Evolutionary conservation across 1,284 basidiomycete species (phyloP).

Genomic region (Sanghuangporus sanghuang): DNA sequence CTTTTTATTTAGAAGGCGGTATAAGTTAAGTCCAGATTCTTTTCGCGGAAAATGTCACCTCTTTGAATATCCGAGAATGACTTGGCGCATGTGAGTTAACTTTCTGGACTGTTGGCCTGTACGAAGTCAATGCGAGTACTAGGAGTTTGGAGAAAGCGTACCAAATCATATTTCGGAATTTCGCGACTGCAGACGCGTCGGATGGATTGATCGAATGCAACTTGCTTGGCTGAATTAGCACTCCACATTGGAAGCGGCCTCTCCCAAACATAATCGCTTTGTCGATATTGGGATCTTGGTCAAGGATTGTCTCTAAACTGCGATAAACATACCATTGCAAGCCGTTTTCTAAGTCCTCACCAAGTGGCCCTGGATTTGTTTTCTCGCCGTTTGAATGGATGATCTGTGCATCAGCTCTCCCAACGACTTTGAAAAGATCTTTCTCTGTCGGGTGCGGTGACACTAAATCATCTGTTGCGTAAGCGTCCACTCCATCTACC

Average conservation of each 20-base stretch:
- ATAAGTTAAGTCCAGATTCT: neutral
- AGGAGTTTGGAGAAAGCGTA: slow-evolving; percentile 11
- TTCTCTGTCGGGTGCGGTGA: slow-evolving; percentile 39
- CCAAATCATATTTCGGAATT: slow-evolving; percentile 33
- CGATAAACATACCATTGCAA: neutral
- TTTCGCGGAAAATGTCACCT: neutral
- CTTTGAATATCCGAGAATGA: slow-evolving; percentile 11
- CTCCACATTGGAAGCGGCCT: slow-evolving; percentile 37
- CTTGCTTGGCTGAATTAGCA: slow-evolving; percentile 35
- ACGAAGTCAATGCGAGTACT: neutral
- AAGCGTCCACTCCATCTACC: slow-evolving; percentile 27
- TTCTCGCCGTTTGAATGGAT: slow-evolving; percentile 49
- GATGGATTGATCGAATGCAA: slow-evolving; percentile 28
- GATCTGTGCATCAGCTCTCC: slow-evolving; percentile 47
- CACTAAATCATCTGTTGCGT: slow-evolving; percentile 38
- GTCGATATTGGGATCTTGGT: slow-evolving; percentile 30
- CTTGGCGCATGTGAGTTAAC: slow-evolving; percentile 17
- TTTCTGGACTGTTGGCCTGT: slow-evolving; percentile 20
- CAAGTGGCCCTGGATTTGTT: slow-evolving; percentile 40
- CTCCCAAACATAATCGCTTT: slow-evolving; percentile 35
- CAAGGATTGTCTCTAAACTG: slow-evolving; percentile 23
- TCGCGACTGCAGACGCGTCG: slow-evolving; percentile 26
- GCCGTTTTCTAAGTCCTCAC: slow-evolving; percentile 20
- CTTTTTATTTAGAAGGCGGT: neutral
- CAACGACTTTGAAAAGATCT: slow-evolving; percentile 39